phyloP scores from a whole-genome alignment of 2,329 filamentous ascomycete genomes.

The Neodidymelliopsis sp. region DNA sequence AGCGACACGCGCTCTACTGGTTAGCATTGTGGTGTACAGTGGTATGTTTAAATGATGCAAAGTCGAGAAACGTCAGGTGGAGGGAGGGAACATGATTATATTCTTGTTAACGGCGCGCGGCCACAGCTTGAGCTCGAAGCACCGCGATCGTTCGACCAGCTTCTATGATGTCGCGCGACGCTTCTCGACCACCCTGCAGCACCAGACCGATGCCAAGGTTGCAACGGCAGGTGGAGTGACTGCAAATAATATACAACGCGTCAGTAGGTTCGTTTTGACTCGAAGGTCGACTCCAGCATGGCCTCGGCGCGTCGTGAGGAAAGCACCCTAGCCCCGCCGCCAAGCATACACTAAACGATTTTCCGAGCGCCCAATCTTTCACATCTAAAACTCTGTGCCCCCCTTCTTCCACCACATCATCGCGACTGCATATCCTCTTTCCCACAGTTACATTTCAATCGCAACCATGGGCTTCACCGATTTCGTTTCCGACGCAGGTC shows the following conservation, averaged over 20 bases:
- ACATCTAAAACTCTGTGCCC: constrained; percentile 30
- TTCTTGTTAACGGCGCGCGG: constrained; percentile 27
- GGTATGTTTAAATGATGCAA: constrained; percentile 7
- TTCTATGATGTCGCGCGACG: constrained; percentile 24
- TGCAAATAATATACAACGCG: neutral
- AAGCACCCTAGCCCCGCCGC: constrained; percentile 21
- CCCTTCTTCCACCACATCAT: constrained; percentile 26
- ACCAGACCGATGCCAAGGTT: neutral
- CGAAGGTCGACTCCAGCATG: neutral
- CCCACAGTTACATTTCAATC: constrained; percentile 21
- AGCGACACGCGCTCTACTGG: constrained; percentile 44
- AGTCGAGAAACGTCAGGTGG: constrained; percentile 7
- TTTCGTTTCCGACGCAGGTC: constrained; percentile 70
- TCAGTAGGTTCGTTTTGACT: neutral
- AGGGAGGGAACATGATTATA: constrained; percentile 32
- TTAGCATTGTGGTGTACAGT: constrained; percentile 41
- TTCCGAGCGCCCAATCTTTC: constrained; percentile 23
- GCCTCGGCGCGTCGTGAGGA: constrained; percentile 7
- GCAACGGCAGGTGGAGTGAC: neutral
- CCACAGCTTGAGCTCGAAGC: constrained; percentile 31
- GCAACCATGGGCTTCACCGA: constrained; percentile 74
- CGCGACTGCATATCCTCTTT: constrained; percentile 20
- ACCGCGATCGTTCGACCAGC: constrained; percentile 30
- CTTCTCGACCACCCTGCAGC: neutral
- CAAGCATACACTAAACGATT: constrained; percentile 17